Percentiles rank a stretch among this genome's conserved stretches.
These are phyloP conservation scores for Novymonas esmeraldas DNA, from an alignment of 208 protist species.

Conservation along the genomic window DNA sequence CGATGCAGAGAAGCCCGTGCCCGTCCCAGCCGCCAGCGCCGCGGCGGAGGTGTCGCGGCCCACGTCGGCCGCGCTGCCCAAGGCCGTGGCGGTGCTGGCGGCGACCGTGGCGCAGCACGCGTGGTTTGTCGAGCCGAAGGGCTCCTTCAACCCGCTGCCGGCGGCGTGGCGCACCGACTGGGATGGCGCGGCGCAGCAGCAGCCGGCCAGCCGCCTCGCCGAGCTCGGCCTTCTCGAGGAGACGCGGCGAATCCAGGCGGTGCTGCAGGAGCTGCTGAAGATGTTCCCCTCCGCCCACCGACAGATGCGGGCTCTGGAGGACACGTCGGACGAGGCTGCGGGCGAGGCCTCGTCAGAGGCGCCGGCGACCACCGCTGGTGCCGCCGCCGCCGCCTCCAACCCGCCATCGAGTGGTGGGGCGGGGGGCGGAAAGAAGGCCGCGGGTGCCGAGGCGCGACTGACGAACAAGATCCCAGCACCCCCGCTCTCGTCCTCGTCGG, in stretches of 20 bases:
- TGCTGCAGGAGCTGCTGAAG: constrained; percentile 16
- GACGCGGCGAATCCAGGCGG: constrained; percentile 16
- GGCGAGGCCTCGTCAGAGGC: constrained; percentile 14
- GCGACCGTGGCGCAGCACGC: constrained; percentile 5
- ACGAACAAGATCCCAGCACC: background rate
- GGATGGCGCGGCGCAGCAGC: background rate
- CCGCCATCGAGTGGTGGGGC: background rate
- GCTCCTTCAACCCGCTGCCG: constrained; percentile 4
- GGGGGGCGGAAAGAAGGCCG: background rate
- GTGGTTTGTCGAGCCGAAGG: constrained; percentile 11
- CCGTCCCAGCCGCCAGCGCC: background rate
- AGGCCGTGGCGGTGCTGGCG: background rate
- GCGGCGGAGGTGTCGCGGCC: constrained; percentile 9
- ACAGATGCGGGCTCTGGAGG: constrained; percentile 12
- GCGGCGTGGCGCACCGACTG: constrained; percentile 11
- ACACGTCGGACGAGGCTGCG: constrained; percentile 4
- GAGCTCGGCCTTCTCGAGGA: constrained; percentile 25
- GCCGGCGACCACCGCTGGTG: constrained; percentile 1
- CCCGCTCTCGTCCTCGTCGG: background rate
- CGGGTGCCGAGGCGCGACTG: background rate
- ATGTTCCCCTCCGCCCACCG: constrained; percentile 17
- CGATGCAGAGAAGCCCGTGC: constrained; percentile 11
- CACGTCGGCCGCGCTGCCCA: constrained; percentile 8
- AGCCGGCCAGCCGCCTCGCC: constrained; percentile 9
- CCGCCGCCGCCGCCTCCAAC: no score